Percentiles rank a stretch among this genome's conserved stretches.
These are phyloP conservation scores for Erodium moschatum DNA, from an alignment of 441 rosid species.

Conservation along the genomic window DNA sequence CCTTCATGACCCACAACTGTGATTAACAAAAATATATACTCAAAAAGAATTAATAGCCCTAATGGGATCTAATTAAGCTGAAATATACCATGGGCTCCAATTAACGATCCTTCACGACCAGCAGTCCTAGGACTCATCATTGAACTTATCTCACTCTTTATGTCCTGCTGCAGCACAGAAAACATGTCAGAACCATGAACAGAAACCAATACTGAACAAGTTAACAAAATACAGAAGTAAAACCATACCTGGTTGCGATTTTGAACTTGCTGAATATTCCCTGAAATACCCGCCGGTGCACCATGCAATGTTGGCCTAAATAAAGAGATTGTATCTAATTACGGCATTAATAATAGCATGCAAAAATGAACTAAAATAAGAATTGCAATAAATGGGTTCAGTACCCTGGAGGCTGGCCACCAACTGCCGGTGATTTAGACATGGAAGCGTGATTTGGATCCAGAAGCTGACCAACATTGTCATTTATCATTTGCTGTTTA, in stretches of 20 bases:
- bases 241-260: conserved; percentile 52
- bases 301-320: conserved; percentile 82
- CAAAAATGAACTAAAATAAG: neutral
- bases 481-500: conserved; percentile 50
- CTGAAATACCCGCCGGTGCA: conserved; percentile 56
- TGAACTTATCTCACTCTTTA: conserved; percentile 75
- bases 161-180: conserved; percentile 43
- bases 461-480: conserved; percentile 66
- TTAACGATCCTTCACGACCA: conserved; percentile 76
- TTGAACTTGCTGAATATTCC: conserved; percentile 53
- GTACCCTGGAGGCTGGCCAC: conserved; percentile 85
- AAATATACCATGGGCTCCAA: conserved; percentile 62
- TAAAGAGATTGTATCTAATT: neutral
- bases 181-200: conserved; percentile 17
- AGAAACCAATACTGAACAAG: neutral
- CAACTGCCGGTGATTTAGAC: conserved; percentile 55
- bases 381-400: conserved; percentile 16
- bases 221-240: conserved; percentile 15
- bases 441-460: conserved; percentile 71
- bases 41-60: neutral
- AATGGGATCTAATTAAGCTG: neutral
- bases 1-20: neutral
- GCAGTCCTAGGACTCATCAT: conserved; percentile 68
- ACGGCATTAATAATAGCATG: neutral
- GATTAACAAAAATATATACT: neutral